Base-by-base conservation (phyloP, 306 rosid genomes). In the Corylus heterophylla region DNA sequence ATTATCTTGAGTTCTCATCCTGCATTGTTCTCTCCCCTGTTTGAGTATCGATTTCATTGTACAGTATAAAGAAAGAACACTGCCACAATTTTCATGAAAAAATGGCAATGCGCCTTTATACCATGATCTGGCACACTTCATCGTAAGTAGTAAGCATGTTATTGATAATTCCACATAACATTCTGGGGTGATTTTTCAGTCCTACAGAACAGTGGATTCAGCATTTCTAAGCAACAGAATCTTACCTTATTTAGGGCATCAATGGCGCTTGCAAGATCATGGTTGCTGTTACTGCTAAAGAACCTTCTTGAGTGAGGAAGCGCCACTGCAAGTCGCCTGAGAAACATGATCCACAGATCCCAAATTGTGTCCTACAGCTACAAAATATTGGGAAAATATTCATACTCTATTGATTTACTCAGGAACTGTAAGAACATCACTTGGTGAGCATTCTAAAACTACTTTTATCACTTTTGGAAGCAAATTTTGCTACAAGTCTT, bases 161-260 rank as follows among this genome's bases (percentile, higher is more conserved):
- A 9, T 11, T 49, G 52, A 49, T 10, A 9, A 3, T 20, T 67
- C 35, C 47, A 16, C 2, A 12, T 55, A 45, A 25, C 4, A 31
- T 59, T 58, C 35, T 56, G 17, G 7, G 20, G 12, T 16, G 12
- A 74, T 25, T 35, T 61, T 74, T 66, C 35, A 48, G 18, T 18
- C 13, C 42, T 4, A 42, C 29, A 80, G 20, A 68, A 71, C 45
- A 62, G 47, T 49, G 69, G 29, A 14, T 25, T 8, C 37, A 59
- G 16, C 2, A 54, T 39, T 74, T 14, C 61, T 62, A 54, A 5
- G 66, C 20, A 56, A 44, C 54, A 75, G 35, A 12, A 35, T 1
- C 37, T 50, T 73, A 92, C 98, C 90, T 91, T 84, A 83, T 94
- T 92, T 76, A 94, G 92, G 81, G 92, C 97, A 50, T 85, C 83